A percentile compares a stretch with the other conserved stretches of the same genome.
Evolutionary conservation across 306 rosid genomes (phyloP).

Genomic region (Quercus dentata): DNA sequence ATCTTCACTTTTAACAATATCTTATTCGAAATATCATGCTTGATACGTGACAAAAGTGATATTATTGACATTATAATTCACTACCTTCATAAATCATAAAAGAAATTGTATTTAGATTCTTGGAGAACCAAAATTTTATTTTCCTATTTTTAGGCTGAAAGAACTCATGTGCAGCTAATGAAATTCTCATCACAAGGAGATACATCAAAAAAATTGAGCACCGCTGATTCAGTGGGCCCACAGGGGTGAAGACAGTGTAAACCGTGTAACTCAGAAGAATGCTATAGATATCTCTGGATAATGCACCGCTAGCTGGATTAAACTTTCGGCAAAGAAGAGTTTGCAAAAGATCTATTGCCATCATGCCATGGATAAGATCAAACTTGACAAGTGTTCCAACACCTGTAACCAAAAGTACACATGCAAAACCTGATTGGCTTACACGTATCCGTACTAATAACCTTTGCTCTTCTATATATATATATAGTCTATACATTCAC

Average conservation of each 20-base stretch:
- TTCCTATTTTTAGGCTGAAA: too few relatives aligned
- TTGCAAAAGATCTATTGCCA: background rate
- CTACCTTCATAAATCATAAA: too few relatives aligned
- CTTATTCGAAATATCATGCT: too few relatives aligned
- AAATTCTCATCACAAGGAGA: slow-evolving; percentile 1
- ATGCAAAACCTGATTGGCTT: slow-evolving; percentile 28
- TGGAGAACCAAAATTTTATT: background rate
- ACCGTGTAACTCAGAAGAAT: background rate
- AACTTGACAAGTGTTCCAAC: slow-evolving; percentile 68
- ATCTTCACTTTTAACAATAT: too few relatives aligned
- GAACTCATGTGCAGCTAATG: background rate
- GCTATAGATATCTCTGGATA: slow-evolving; percentile 3
- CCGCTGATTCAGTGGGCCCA: background rate
- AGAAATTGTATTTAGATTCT: too few relatives aligned
- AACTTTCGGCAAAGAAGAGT: slow-evolving; percentile 10
- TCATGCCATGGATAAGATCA: background rate
- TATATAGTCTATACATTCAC: background rate
- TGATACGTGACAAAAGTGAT: too few relatives aligned
- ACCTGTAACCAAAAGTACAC: slow-evolving; percentile 53
- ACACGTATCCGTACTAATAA: slow-evolving; percentile 44
- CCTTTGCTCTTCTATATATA: slow-evolving; percentile 32
- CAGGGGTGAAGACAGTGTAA: background rate
- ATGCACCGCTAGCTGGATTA: slow-evolving; percentile 33
- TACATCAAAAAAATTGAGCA: background rate
- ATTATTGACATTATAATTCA: too few relatives aligned